Conservation (phyloP, 2,329 filamentous ascomycete genomes). For the Calonectria honghensis region DNA sequence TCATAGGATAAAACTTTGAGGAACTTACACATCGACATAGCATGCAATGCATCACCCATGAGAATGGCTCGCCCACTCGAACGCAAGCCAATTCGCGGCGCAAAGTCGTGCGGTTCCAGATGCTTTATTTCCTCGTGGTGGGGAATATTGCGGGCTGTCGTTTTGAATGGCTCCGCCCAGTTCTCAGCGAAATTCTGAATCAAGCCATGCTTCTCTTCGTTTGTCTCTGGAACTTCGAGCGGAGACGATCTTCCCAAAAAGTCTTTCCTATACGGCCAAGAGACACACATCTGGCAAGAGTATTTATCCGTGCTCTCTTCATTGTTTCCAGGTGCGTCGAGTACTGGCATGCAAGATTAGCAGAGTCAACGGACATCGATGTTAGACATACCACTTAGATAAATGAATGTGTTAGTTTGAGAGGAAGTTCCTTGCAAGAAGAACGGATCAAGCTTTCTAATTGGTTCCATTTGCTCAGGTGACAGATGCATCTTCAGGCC, state of each 20-base stretch:
- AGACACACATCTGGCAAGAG: constrained; percentile 69
- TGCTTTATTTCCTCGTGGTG: constrained; percentile 64
- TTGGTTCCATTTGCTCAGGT: constrained; percentile 62
- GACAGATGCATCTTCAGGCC: constrained; percentile 67
- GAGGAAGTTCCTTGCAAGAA: constrained; percentile 74
- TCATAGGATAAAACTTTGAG: too few species aligned
- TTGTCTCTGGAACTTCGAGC: constrained; percentile 64
- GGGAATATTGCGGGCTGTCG: constrained; percentile 64
- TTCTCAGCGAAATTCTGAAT: constrained; percentile 65
- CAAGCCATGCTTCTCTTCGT: constrained; percentile 62
- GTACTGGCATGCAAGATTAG: constrained; percentile 57
- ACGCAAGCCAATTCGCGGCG: constrained; percentile 61
- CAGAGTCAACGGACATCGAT: fast-evolving
- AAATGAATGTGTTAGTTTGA: constrained; percentile 70
- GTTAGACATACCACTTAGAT: constrained; percentile 66
- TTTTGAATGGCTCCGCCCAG: constrained; percentile 71
- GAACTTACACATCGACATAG: constrained; percentile 76
- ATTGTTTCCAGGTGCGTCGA: constrained; percentile 68
- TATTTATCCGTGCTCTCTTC: constrained; percentile 60
- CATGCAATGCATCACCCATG: constrained; percentile 74
- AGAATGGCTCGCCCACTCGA: constrained; percentile 65
- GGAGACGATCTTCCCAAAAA: constrained; percentile 57
- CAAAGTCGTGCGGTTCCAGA: constrained; percentile 70
- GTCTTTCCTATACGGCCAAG: constrained; percentile 67
- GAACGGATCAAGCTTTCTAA: constrained; percentile 70